Evolutionary conservation across 768 basidiomycete genomes (phyloP).

Genomic region (Mycena belliarum): DNA sequence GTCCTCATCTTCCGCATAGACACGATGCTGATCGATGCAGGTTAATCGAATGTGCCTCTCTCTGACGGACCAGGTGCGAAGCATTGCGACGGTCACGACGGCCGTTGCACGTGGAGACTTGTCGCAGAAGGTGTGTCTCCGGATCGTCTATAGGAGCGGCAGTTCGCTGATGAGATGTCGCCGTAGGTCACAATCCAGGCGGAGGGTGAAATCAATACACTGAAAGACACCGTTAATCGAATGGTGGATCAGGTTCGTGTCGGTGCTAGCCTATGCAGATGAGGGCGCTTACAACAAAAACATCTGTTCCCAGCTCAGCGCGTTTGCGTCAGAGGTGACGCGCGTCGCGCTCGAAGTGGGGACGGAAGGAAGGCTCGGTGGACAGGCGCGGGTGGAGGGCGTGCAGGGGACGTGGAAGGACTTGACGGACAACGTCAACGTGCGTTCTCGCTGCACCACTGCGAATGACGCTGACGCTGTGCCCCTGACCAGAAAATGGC

Average conservation of each 20-base stretch:
- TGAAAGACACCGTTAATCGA: slow-evolving; percentile 73
- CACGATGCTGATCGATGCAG: neutral
- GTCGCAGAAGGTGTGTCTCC: slow-evolving; percentile 66
- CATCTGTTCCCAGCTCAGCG: slow-evolving; percentile 6
- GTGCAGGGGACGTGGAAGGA: slow-evolving; percentile 89
- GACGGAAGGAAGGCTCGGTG: slow-evolving; percentile 72
- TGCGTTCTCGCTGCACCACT: neutral
- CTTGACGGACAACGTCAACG: slow-evolving; percentile 69
- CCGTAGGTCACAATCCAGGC: slow-evolving; percentile 75
- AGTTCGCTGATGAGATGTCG: no score
- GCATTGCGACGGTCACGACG: slow-evolving; percentile 76
- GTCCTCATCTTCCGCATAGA: no score
- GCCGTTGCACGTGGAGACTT: slow-evolving; percentile 79
- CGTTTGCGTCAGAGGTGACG: slow-evolving; percentile 19
- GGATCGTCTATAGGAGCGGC: no score
- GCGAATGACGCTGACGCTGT: neutral
- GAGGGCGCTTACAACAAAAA: neutral
- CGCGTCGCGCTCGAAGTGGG: slow-evolving; percentile 20
- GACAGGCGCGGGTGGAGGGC: slow-evolving; percentile 84
- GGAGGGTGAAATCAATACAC: slow-evolving; percentile 74
- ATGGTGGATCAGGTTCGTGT: slow-evolving; percentile 22
- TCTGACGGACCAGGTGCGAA: slow-evolving; percentile 74
- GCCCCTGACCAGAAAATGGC: slow-evolving; percentile 72
- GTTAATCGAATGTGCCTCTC: slow-evolving; percentile 54
- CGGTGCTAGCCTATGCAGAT: neutral